Percentiles rank a stretch among this genome's conserved stretches.
These are phyloP conservation scores for Lepidium didymum DNA, from an alignment of 345 rosid genomes.

Conservation along the genomic window DNA sequence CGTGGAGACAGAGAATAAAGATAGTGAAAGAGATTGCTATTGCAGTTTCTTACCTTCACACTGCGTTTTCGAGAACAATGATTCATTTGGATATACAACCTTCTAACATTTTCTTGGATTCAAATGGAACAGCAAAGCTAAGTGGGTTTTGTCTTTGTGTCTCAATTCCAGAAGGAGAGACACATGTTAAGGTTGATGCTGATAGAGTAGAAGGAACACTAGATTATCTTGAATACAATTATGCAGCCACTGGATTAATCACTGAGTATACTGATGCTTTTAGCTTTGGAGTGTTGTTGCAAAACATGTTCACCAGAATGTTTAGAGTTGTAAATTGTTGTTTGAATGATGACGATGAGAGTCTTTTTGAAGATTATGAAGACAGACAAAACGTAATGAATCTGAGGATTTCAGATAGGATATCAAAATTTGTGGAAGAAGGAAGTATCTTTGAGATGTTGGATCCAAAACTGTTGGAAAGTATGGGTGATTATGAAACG, in stretches of 20 bases:
- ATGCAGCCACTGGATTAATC: background rate
- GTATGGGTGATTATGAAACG: background rate
- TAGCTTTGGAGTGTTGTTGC: conserved; percentile 25
- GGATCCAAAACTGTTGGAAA: conserved; percentile 2
- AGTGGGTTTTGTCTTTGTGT: conserved; percentile 22
- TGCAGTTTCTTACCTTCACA: conserved; percentile 27
- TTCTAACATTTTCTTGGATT: conserved; percentile 17
- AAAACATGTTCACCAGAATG: conserved; percentile 2
- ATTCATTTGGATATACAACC: conserved; percentile 24
- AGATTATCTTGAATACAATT: conserved; percentile 15
- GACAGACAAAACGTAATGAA: conserved; percentile 1
- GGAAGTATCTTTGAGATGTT: conserved; percentile 13
- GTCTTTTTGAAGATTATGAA: conserved; percentile 9
- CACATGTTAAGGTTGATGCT: conserved; percentile 20
- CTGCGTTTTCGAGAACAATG: conserved; percentile 10
- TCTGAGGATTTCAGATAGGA: conserved; percentile 18
- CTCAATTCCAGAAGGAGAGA: conserved; percentile 23
- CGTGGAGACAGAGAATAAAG: background rate
- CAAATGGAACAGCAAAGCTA: conserved; percentile 10
- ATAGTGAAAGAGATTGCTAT: conserved; percentile 18
- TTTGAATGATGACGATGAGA: conserved; percentile 11
- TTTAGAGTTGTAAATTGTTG: conserved; percentile 9
- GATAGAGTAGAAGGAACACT: conserved; percentile 22
- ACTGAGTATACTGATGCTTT: conserved; percentile 19
- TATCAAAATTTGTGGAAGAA: conserved; percentile 9